Evolutionary conservation across 2,329 filamentous ascomycete species (phyloP).

Genomic region (Blastomyces percursus): DNA sequence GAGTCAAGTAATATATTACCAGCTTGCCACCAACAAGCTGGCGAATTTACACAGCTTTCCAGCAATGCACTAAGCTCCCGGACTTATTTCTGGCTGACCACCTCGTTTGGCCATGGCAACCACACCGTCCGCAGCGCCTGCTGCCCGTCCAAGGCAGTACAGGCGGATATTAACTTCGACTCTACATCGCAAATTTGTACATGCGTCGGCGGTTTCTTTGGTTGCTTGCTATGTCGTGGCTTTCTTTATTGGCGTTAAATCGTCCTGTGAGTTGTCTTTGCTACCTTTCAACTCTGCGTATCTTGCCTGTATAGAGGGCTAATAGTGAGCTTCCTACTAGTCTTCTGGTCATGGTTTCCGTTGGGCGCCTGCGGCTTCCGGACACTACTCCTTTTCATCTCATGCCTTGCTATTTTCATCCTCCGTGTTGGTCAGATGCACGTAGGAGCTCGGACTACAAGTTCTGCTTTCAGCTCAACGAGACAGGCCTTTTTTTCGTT

Average conservation of each 20-base stretch:
- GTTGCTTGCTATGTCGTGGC: slow-evolving; percentile 63
- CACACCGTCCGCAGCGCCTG: slow-evolving; percentile 1
- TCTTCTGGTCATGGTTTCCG: slow-evolving; percentile 79
- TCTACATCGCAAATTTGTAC: slow-evolving; percentile 75
- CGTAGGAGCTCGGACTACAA: slow-evolving; percentile 59
- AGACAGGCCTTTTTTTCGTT: slow-evolving; percentile 46
- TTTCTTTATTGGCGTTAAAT: slow-evolving; percentile 57
- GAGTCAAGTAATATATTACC: background rate
- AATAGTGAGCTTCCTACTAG: slow-evolving; percentile 33
- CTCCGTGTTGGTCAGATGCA: slow-evolving; percentile 78
- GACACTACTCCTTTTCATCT: slow-evolving; percentile 62
- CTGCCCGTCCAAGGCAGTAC: slow-evolving; percentile 44
- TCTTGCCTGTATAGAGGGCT: slow-evolving; percentile 6
- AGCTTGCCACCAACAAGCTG: background rate
- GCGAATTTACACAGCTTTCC: background rate
- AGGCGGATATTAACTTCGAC: slow-evolving; percentile 85
- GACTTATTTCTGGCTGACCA: background rate
- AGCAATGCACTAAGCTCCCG: background rate
- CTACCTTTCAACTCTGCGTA: background rate
- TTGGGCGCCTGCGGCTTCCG: slow-evolving; percentile 65
- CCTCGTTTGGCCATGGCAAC: slow-evolving; percentile 24
- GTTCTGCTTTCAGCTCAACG: slow-evolving; percentile 56
- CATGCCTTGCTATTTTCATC: slow-evolving; percentile 66
- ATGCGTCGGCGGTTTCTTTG: slow-evolving; percentile 59
- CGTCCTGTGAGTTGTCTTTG: slow-evolving; percentile 49